Conservation (phyloP, 306 rosid species). For the Prunus dulcis region DNA sequence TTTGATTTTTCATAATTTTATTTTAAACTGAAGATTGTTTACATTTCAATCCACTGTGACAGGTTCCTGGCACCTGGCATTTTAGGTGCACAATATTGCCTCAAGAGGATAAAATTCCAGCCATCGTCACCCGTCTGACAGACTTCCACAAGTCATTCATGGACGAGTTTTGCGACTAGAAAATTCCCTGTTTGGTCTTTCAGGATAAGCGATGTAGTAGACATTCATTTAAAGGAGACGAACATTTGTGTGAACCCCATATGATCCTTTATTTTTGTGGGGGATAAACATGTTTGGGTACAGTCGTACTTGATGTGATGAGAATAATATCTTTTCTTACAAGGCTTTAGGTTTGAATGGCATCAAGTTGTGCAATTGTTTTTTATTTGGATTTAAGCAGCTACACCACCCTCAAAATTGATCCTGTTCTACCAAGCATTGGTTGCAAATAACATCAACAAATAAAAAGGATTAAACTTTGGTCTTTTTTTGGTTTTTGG, state of each 20-base stretch:
- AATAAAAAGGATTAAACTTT: too few relatives aligned
- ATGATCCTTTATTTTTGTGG: neutral
- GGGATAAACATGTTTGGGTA: conserved; percentile 4
- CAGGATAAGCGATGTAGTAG: neutral
- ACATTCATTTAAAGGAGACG: neutral
- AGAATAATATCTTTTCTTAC: neutral
- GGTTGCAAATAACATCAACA: too few relatives aligned
- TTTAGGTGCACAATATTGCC: conserved; percentile 95
- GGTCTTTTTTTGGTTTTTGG: too few relatives aligned
- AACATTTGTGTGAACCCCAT: conserved; percentile 10
- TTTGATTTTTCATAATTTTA: too few relatives aligned
- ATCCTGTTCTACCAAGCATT: too few relatives aligned
- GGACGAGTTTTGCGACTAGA: conserved; percentile 67
- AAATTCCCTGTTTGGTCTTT: neutral
- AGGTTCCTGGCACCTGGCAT: conserved; percentile 98
- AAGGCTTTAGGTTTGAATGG: neutral
- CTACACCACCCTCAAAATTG: too few relatives aligned
- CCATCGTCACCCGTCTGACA: conserved; percentile 61
- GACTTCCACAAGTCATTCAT: conserved; percentile 77
- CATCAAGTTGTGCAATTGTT: neutral
- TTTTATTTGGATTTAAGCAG: neutral
- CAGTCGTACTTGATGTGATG: neutral
- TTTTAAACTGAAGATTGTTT: neutral
- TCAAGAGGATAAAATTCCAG: conserved; percentile 96
- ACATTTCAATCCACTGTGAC: conserved; percentile 16